A percentile compares a stretch with the other conserved stretches of the same genome.
These are phyloP conservation scores for Salicornia ramosissima DNA, from an alignment of 148 eudicot genomes.

Conservation along the genomic window DNA sequence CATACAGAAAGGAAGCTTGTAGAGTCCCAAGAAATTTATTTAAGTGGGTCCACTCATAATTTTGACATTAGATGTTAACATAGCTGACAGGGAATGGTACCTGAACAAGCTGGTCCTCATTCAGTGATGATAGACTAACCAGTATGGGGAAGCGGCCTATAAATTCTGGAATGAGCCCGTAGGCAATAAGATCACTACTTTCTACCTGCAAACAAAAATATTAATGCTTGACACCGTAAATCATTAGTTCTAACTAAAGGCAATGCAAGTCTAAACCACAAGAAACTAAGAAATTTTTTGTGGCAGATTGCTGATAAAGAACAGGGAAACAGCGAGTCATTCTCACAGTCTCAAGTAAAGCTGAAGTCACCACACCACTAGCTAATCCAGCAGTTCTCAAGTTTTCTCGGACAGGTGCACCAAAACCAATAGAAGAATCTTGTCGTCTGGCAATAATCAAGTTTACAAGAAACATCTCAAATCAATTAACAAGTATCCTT, in stretches of 20 bases:
- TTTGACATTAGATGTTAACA: background rate
- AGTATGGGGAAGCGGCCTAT: slow-evolving; percentile 92
- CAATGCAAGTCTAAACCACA: too few species aligned
- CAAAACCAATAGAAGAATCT: slow-evolving; percentile 96
- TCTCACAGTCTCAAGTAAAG: slow-evolving; percentile 81
- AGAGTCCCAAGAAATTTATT: background rate
- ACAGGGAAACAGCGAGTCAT: background rate
- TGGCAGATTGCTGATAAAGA: background rate
- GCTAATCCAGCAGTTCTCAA: slow-evolving; percentile 65
- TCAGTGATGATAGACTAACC: slow-evolving; percentile 78
- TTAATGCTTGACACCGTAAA: background rate
- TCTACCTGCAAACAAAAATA: slow-evolving; percentile 61
- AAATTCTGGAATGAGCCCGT: slow-evolving; percentile 93
- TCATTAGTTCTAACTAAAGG: background rate
- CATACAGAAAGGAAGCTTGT: background rate
- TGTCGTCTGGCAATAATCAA: slow-evolving; percentile 58
- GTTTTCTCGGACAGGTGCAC: slow-evolving; percentile 92
- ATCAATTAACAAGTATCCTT: background rate
- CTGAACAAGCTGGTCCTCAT: slow-evolving; percentile 93
- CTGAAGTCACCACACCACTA: slow-evolving; percentile 64
- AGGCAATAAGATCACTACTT: slow-evolving; percentile 89
- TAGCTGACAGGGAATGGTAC: slow-evolving; percentile 29
- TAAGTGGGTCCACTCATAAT: background rate
- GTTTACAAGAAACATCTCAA: slow-evolving; percentile 5
- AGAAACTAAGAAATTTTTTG: background rate